Conservation (phyloP, 2,329 filamentous ascomycete species). For the Dactylellina leptospora region DNA sequence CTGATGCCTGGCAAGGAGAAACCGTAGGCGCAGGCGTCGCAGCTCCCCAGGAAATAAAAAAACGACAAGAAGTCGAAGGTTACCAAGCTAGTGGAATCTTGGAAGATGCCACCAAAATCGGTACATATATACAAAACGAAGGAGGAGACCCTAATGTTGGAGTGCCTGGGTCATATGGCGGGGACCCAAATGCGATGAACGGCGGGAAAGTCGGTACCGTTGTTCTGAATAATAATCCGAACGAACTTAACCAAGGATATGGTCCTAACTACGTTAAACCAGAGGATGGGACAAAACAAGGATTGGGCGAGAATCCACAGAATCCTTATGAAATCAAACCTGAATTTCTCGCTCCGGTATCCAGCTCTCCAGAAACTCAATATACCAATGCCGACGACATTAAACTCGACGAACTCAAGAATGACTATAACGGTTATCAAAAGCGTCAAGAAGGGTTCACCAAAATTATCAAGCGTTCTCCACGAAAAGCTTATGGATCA, state of each 20-base stretch:
- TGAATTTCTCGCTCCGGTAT: no score
- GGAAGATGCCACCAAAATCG: neutral
- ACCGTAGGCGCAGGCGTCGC: conserved; percentile 6
- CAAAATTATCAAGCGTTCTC: neutral
- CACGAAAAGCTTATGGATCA: neutral
- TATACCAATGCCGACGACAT: neutral
- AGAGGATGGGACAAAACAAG: neutral
- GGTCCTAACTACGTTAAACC: neutral
- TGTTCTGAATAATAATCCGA: neutral
- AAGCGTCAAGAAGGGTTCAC: conserved; percentile 5
- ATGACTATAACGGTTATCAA: neutral
- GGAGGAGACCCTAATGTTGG: neutral
- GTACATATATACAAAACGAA: neutral
- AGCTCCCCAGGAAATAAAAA: neutral
- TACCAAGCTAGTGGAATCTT: no score
- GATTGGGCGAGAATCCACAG: neutral
- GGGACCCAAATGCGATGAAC: neutral
- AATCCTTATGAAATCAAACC: neutral
- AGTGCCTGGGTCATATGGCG: no score
- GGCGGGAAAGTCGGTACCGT: neutral
- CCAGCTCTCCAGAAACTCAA: no score
- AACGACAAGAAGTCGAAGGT: conserved; percentile 6
- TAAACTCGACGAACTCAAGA: neutral
- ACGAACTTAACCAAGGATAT: neutral
- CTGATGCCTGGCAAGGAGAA: neutral